Evolutionary conservation across 768 basidiomycete species (phyloP), one percentile per base, ranked within the genome.

Genomic region (Leccinum boreale): DNA sequence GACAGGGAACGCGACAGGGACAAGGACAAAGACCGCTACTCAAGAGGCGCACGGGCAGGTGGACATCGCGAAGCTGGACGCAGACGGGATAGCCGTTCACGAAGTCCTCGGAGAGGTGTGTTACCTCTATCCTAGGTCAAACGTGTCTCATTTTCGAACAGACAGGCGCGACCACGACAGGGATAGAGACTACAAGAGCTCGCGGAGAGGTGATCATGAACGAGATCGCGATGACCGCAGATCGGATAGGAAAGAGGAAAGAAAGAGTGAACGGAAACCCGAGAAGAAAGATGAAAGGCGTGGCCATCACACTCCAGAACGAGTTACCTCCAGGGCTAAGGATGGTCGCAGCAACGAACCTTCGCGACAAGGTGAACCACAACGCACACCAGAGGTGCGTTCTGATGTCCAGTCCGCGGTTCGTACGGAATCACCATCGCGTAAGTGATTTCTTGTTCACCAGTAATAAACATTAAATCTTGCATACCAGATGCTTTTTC

Each of bases 11-110:
- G 57, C 14, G 47, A 75, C 42, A 64, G 66, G 50, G 72, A 79
- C 55, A 74, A 64, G 50, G 72, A 79, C 53, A 74, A 74, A 35
- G 78, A 81, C 58, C 75, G 81, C 23, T 72, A 80, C 52, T 67
- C 79, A 26, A 72, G 79, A 58, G 62, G 74, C 44, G 61, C 76
- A 50, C 64, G 70, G 45, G 36, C 59, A 31, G 71, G 67, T 21
- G 69, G 69, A 51, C 73, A 76, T 52, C 65, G 75, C 29, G 75
- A 75, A 50, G 3, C 62, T 31, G 66, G 68, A 57, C 70, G 77
- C 10, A 73, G 76, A 36, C 67, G 73, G 31, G 65, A 65, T 19
- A 78, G 79, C 56, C 77, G 83, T 56, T 76, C 73, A 17, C 72
- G 68, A 33, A 74, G 70, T 59, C 72, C 72, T 46, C 67, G 74